Conservation (phyloP, 2,329 filamentous ascomycete species). For the Pseudocercospora ulei region DNA sequence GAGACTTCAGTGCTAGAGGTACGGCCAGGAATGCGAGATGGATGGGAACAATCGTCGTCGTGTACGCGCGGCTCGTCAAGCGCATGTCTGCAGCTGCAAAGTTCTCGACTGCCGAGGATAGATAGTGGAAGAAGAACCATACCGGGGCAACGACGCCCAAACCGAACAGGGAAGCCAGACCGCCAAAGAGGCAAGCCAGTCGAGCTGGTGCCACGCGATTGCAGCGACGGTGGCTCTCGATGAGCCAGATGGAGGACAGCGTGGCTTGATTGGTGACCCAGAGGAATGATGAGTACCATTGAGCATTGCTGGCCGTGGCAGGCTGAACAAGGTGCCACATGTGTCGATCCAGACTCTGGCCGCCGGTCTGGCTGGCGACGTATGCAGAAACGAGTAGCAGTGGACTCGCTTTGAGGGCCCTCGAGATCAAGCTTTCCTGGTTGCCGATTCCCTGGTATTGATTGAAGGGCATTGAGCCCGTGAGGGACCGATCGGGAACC, state of each 20-base stretch:
- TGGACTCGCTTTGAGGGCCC: constrained; percentile 9
- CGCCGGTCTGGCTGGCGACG: constrained; percentile 1
- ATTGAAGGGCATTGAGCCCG: constrained; percentile 30
- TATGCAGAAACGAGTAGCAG: constrained; percentile 10
- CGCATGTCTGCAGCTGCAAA: constrained; percentile 33
- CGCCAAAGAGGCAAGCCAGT: constrained; percentile 20
- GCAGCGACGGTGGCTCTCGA: constrained; percentile 12
- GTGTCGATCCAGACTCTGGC: neutral
- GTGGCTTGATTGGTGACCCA: neutral
- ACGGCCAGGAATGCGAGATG: constrained; percentile 28
- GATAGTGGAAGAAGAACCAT: constrained; percentile 36
- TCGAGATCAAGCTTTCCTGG: constrained; percentile 23
- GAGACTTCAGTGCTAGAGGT: constrained; percentile 12
- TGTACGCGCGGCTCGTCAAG: constrained; percentile 28
- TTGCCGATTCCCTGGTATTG: constrained; percentile 26
- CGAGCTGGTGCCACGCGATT: constrained; percentile 7
- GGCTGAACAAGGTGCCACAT: constrained; percentile 4
- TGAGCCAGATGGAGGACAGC: constrained; percentile 13
- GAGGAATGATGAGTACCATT: constrained; percentile 3
- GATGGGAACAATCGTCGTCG: constrained; percentile 30
- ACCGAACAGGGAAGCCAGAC: constrained; percentile 29
- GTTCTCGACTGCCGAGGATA: constrained; percentile 32
- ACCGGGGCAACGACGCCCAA: constrained; percentile 33
- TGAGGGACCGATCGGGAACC: constrained; percentile 23
- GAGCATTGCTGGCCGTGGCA: neutral